Evolutionary conservation across 495 filamentous ascomycete species (phyloP), one percentile per base, ranked within the genome.

Genomic region (Amniculicola lignicola): DNA sequence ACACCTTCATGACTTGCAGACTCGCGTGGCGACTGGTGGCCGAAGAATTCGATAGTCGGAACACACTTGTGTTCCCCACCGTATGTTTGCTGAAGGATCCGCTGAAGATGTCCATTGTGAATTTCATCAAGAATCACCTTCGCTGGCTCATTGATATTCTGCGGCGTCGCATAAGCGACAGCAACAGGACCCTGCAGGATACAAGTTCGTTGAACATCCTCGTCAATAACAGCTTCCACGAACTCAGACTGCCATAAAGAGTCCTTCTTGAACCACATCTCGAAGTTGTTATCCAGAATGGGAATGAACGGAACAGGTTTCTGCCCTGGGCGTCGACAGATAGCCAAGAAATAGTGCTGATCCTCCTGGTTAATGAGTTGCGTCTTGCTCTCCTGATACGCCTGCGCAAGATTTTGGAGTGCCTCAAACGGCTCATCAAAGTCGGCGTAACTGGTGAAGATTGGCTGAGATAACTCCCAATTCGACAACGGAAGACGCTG

Each of bases 201-300:
- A 45, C 70, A 74, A 5, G 67, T 64, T 25, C 73, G 60, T 12
- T 62, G 63, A 16, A 66, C 66, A 60, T 75, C 73, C 47, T 69
- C 61, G 29, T 57, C 65, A 21, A 69, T 55, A 21, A 75, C 70
- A 1, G 73, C 72, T 24, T 70, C 73, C 16, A 74, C 35, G 41
- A 74, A 69, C 49, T 75, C 72, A 0, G 70, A 68, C 42, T 75
- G 73, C 73, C 73, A 75, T 2, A 75, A 43, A 2, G 70, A 74
- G 41, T 75, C 73, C 31, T 75, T 75, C 41, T 75, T 75, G 65
- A 75, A 75, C 41, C 66, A 75, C 14, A 54, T 66, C 46, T 75
- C 73, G 27, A 75, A 75, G 29, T 71, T 64, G 5, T 74, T 68
- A 28, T 75, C 67, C 0, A 75, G 36, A 5, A 54, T 52, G 2